phyloP scores from a whole-genome alignment of 192 early-diverging fungal species.

The Jimgerdemannia flammicorona region DNA sequence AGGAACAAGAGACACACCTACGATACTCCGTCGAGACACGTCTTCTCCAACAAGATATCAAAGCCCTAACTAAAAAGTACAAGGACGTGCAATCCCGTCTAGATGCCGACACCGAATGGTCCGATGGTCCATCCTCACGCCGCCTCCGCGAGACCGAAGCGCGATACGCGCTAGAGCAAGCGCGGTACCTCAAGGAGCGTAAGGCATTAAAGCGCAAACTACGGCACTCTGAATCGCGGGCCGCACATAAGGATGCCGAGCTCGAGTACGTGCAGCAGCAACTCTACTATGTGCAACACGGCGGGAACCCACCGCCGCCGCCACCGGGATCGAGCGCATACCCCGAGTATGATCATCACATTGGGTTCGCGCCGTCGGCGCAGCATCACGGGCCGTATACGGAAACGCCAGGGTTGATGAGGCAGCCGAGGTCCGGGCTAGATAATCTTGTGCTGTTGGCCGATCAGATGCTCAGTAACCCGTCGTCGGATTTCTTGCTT shows the following conservation, averaged over 20 bases:
- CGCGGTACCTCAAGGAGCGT: slow-evolving; percentile 11
- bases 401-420: not conserved
- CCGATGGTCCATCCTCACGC: not conserved
- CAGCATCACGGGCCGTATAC: not conserved
- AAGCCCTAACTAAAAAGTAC: slow-evolving; percentile 19
- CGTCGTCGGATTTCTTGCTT: not conserved
- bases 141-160: not conserved
- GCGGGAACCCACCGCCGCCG: not conserved
- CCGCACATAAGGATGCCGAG: slow-evolving; percentile 28
- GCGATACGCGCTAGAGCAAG: slow-evolving; percentile 9
- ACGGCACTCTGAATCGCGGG: slow-evolving; percentile 23
- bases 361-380: slow-evolving; percentile 3
- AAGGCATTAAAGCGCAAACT: slow-evolving; percentile 22
- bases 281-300: slow-evolving; percentile 3
- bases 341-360: not conserved
- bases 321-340: not conserved
- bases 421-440: slow-evolving; percentile 23
- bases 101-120: slow-evolving; percentile 17
- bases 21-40: slow-evolving; percentile 24
- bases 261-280: slow-evolving; percentile 21
- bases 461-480: slow-evolving; percentile 35
- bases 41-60: slow-evolving; percentile 28
- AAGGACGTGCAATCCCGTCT: slow-evolving; percentile 14
- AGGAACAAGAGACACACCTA: slow-evolving; percentile 31
- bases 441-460: slow-evolving; percentile 33